These are phyloP conservation scores for Myxozyma kluyveri DNA, from an alignment of 805 yeast genomes.

Conservation along the genomic window DNA sequence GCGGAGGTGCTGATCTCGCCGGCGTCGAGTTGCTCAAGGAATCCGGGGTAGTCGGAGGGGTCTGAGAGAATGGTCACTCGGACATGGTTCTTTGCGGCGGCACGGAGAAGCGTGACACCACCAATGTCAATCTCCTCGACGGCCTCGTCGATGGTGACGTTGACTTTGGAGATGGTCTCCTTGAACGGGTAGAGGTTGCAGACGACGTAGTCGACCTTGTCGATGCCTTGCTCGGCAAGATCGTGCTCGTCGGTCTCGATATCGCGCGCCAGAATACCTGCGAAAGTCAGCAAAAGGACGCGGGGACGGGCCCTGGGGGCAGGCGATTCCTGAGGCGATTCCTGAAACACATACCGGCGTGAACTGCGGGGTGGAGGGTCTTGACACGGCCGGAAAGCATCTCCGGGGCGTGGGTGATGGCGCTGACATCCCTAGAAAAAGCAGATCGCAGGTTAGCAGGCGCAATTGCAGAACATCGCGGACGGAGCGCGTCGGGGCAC, in stretches of 20 bases:
- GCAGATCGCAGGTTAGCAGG: neutral
- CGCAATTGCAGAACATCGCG: neutral
- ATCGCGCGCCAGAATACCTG: constrained; percentile 81
- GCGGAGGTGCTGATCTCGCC: constrained; percentile 72
- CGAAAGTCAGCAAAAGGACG: neutral
- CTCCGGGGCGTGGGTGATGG: constrained; percentile 97
- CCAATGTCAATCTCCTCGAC: constrained; percentile 99
- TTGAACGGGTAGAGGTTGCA: constrained; percentile 98
- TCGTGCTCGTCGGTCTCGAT: constrained; percentile 88
- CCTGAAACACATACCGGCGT: constrained; percentile 63
- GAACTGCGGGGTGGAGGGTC: constrained; percentile 98
- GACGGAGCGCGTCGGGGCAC: neutral
- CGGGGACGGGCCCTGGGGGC: neutral
- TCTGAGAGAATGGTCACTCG: constrained; percentile 94
- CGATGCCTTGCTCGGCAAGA: constrained; percentile 82
- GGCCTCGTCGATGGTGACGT: constrained; percentile 94
- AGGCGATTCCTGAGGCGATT: neutral
- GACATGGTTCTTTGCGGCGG: constrained; percentile 97
- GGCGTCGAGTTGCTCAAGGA: constrained; percentile 68
- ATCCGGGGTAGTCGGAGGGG: constrained; percentile 87
- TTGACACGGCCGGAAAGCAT: constrained; percentile 98
- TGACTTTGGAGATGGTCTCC: constrained; percentile 92
- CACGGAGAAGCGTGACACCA: constrained; percentile 94
- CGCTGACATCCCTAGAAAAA: constrained; percentile 63
- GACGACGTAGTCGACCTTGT: constrained; percentile 93